Percentiles rank a stretch among this genome's conserved stretches.
Conservation (phyloP, 1,284 basidiomycete species). For the Ustilago lituana region DNA sequence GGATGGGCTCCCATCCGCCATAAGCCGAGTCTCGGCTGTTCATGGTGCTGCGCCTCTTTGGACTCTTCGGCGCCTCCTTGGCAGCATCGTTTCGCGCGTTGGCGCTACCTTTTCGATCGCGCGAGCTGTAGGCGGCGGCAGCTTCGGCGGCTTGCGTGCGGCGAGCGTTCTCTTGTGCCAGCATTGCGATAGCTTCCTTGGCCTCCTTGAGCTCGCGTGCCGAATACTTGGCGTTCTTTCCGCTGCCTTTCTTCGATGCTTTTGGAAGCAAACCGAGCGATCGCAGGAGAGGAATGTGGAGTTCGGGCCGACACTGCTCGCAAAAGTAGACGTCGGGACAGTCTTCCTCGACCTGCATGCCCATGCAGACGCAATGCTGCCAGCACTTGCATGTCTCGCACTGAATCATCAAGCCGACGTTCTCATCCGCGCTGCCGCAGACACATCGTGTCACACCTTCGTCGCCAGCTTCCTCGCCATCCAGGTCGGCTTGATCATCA, state of each 20-base stretch:
- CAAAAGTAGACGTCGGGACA: slow-evolving; percentile 78
- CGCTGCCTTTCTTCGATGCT: slow-evolving; percentile 51
- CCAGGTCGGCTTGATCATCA: slow-evolving; percentile 31
- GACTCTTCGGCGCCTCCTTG: slow-evolving; percentile 46
- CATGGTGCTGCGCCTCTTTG: slow-evolving; percentile 86
- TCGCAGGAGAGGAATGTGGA: slow-evolving; percentile 71
- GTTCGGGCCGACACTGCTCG: slow-evolving; percentile 88
- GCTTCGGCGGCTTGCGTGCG: slow-evolving; percentile 47
- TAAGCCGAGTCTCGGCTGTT: slow-evolving; percentile 94
- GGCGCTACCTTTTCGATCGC: slow-evolving; percentile 29
- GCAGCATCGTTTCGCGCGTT: slow-evolving; percentile 16
- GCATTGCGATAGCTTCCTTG: slow-evolving; percentile 60
- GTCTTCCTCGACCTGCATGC: slow-evolving; percentile 83
- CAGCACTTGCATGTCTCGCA: slow-evolving; percentile 97
- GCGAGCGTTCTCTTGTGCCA: slow-evolving; percentile 61
- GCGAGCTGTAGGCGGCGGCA: slow-evolving; percentile 30
- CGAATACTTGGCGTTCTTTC: slow-evolving; percentile 47
- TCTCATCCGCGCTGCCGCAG: slow-evolving; percentile 81
- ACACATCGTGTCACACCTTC: slow-evolving; percentile 90
- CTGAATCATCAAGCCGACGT: slow-evolving; percentile 85
- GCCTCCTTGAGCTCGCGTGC: slow-evolving; percentile 63
- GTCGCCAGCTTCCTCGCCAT: slow-evolving; percentile 73
- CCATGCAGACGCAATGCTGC: slow-evolving; percentile 98
- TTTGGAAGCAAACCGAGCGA: slow-evolving; percentile 59
- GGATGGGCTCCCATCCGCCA: slow-evolving; percentile 81